Percentiles rank a stretch among this genome's conserved stretches.
These are phyloP conservation scores for Cadophora malorum DNA, from an alignment of 2,329 filamentous ascomycete genomes.

Conservation along the genomic window DNA sequence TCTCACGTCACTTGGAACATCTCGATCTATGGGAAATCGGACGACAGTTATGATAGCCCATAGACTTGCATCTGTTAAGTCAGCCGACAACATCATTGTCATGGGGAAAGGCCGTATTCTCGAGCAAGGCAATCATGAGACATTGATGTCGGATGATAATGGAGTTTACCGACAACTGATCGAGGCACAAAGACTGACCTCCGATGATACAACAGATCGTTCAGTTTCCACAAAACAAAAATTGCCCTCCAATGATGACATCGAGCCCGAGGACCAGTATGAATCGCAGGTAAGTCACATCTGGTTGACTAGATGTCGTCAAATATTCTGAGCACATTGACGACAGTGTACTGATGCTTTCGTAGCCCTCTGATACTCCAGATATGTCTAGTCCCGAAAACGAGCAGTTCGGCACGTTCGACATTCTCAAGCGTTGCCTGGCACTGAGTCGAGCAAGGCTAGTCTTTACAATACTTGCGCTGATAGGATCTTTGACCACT, in stretches of 20 bases:
- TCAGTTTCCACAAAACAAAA: not conserved
- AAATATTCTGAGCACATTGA: not conserved
- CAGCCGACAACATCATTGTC: conserved; percentile 51
- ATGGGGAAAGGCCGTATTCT: conserved; percentile 48
- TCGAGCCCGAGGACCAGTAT: not conserved
- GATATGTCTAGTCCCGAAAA: not conserved
- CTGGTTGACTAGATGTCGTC: not conserved
- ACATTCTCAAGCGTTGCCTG: conserved; percentile 40
- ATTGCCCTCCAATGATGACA: not conserved
- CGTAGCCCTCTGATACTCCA: not conserved
- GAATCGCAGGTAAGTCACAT: not conserved
- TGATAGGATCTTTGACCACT: conserved; percentile 49
- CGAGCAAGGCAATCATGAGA: conserved; percentile 49
- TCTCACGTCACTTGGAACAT: conserved; percentile 49
- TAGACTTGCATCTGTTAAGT: conserved; percentile 49
- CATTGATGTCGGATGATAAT: conserved; percentile 41
- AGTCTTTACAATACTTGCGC: conserved; percentile 41
- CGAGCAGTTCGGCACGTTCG: conserved; percentile 25
- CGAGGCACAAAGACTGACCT: conserved; percentile 33
- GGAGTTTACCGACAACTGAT: conserved; percentile 56
- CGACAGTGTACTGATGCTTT: not conserved
- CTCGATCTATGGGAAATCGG: conserved; percentile 41
- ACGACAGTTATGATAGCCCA: conserved; percentile 52
- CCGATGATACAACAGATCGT: conserved; percentile 17
- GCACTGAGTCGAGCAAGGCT: conserved; percentile 48